phyloP scores from a whole-genome alignment of 139 green algal species.

The Coelastrella sp. region DNA sequence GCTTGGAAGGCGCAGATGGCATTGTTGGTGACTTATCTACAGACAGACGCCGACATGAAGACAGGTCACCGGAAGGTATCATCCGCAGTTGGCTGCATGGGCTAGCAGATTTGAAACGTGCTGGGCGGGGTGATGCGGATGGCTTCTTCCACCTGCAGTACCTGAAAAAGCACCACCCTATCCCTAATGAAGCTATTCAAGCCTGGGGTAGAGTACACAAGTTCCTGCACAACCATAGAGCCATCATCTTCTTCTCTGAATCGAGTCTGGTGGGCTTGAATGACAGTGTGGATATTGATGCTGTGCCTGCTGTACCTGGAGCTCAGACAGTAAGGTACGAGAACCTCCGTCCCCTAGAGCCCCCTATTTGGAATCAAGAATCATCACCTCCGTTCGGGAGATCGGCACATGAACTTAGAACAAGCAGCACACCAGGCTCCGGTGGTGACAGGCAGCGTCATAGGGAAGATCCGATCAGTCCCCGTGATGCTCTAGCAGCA shows the following conservation, averaged over 20 bases:
- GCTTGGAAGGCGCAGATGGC: conserved; percentile 18
- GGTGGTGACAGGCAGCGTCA: neutral
- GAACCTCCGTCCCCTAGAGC: neutral
- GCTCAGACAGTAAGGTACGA: no score
- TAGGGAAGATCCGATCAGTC: neutral
- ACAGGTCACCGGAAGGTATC: neutral
- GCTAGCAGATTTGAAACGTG: neutral
- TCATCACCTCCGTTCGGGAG: neutral
- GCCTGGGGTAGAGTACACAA: neutral
- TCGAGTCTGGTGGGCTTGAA: neutral
- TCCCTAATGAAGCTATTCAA: neutral
- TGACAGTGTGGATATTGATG: neutral
- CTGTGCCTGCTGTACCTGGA: neutral
- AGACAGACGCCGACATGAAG: no score
- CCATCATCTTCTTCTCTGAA: neutral
- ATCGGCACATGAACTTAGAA: no score
- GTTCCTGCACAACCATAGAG: neutral
- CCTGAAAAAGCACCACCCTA: neutral
- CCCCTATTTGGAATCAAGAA: neutral
- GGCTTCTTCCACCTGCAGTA: neutral
- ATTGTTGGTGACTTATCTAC: conserved; percentile 15
- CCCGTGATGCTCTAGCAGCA: neutral
- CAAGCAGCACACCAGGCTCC: neutral
- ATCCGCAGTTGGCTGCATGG: conserved; percentile 4
- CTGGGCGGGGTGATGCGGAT: neutral